Evolutionary conservation across 306 rosid genomes (phyloP).

Genomic region (Rosa lucieae): DNA sequence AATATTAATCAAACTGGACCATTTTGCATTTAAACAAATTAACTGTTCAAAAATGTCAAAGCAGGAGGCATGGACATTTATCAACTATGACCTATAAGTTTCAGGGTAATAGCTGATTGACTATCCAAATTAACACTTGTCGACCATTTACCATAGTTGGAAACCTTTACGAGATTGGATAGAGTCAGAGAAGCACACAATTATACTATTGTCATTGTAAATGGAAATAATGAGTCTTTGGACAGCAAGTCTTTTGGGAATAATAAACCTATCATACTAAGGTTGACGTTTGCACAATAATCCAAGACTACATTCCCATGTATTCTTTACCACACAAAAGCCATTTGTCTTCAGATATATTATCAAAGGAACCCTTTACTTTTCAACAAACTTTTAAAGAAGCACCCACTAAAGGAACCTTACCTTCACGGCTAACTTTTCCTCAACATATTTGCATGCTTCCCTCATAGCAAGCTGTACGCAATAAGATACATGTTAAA

Average conservation of each 20-base stretch:
- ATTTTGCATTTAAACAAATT: background rate
- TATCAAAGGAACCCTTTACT: background rate
- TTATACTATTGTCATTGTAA: background rate
- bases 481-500: conserved; percentile 8
- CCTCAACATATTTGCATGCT: conserved; percentile 88
- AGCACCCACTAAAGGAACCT: conserved; percentile 1
- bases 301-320: too few relatives aligned
- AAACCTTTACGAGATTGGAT: background rate
- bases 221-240: background rate
- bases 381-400: conserved; percentile 16
- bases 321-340: background rate
- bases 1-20: conserved; percentile 13
- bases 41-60: background rate
- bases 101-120: background rate
- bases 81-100: background rate
- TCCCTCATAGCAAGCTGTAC: conserved; percentile 97
- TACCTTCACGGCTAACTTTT: conserved; percentile 83
- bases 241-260: background rate
- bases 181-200: background rate
- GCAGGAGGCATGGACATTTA: background rate
- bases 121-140: background rate
- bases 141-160: background rate
- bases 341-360: too few relatives aligned
- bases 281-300: too few relatives aligned
- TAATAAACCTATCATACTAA: background rate